Base-by-base conservation (phyloP, 2,329 filamentous ascomycete genomes). In the Graphilbum ipis-grandicollis region DNA sequence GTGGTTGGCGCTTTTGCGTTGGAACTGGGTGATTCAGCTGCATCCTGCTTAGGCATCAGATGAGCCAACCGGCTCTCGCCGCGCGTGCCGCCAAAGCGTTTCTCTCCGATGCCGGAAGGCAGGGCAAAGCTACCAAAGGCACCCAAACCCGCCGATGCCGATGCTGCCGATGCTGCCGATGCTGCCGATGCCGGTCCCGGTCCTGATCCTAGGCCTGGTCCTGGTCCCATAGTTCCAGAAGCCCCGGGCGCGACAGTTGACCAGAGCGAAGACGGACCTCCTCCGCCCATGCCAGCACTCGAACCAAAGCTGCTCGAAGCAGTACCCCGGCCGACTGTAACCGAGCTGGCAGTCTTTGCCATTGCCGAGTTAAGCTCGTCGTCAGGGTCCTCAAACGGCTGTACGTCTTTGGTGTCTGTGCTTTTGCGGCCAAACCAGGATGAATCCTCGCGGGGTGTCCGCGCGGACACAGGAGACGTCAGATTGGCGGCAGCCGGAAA, bases 81-180 rank as follows among this genome's bases (percentile, higher is more conserved):
- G 39, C 79, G 67, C 21, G 71, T 57, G 50, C 70, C 76, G 21
- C 74, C 77, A 48, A 79, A 71, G 9, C 81, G 75, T 59, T 90
- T 93, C 38, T 93, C 83, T 4, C 66, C 61, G 22, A 72, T 63
- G 7, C 68, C 57, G 15, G 63, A 59, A 3, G 70, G 56, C 36
- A 92, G 56, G n/a, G 80, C 77, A 55, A 96, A 96, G 49, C 76
- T 90, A 10, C 88, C 88, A 56, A 98, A 98, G 18, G 77, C 77
- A 25, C 88, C 85, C 65, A 86, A 80, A 2, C 75, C 72, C 7
- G 76, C 68, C 12, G 43, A 23, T 3, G 72, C 68, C 31, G 76
- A 68, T 35, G 12, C n/a, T n/a, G n/a, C n/a, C n/a, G n/a, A n/a
- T n/a, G n/a, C n/a, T n/a, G n/a, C n/a, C n/a, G n/a, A n/a, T 7